Percentiles rank a stretch among this genome's conserved stretches.
These are phyloP conservation scores for Calonectria leucothoes DNA, from an alignment of 2,329 filamentous ascomycete species.

Conservation along the genomic window DNA sequence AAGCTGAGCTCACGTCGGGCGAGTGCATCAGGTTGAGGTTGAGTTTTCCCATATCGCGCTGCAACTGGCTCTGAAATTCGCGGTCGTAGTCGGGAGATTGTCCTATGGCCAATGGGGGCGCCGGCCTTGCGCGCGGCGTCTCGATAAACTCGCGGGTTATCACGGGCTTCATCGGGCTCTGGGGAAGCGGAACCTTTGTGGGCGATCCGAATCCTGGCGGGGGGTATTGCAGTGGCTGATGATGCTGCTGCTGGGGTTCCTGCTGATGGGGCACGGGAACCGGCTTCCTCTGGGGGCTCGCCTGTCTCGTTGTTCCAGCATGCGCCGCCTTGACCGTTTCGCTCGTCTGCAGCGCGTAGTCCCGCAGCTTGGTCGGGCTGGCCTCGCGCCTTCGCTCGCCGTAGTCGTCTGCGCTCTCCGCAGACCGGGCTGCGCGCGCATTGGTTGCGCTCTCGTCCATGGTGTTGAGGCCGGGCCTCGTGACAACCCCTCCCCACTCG, in stretches of 20 bases:
- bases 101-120: conserved; percentile 58
- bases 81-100: conserved; percentile 71
- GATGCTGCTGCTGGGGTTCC: conserved; percentile 31
- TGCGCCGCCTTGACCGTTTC: conserved; percentile 68
- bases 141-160: conserved; percentile 50
- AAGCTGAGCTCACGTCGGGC: conserved; percentile 23
- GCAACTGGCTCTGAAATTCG: conserved; percentile 71
- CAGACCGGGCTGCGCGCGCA: conserved; percentile 69
- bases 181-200: conserved; percentile 69
- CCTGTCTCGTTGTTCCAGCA: conserved; percentile 63
- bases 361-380: conserved; percentile 64
- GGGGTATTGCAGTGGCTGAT: conserved; percentile 12
- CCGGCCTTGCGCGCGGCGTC: conserved; percentile 61
- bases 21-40: conserved; percentile 54
- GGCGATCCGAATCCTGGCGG: conserved; percentile 57
- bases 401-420: conserved; percentile 62
- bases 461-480: conserved; percentile 70
- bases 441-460: conserved; percentile 89
- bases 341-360: conserved; percentile 56
- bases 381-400: conserved; percentile 62
- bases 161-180: conserved; percentile 48
- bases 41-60: conserved; percentile 69
- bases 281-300: conserved; percentile 70
- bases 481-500: conserved; percentile 68
- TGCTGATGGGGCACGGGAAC: conserved; percentile 46